A percentile compares a stretch with the other conserved stretches of the same genome.
Evolutionary conservation across 257 asterid genomes (phyloP).

Genomic region (Knoxia roxburghii): DNA sequence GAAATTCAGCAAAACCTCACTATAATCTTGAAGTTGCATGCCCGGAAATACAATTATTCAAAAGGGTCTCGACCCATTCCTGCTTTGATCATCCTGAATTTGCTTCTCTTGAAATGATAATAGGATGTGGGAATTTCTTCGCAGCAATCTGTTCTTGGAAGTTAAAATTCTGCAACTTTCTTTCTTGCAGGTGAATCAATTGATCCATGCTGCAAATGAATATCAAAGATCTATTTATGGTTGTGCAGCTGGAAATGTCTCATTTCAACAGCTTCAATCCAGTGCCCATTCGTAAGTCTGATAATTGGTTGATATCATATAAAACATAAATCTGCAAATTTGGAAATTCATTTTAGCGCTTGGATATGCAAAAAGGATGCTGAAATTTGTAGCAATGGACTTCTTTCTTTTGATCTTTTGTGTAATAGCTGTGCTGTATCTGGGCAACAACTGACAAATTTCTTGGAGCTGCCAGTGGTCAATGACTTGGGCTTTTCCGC

Average conservation of each 20-base stretch:
- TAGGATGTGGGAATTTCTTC: too few species aligned
- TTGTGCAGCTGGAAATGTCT: slow-evolving; percentile 12
- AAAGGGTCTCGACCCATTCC: not conserved
- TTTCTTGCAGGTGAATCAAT: slow-evolving; percentile 36
- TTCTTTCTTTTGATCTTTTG: too few species aligned
- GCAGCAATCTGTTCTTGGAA: not conserved
- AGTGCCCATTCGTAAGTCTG: slow-evolving; percentile 39
- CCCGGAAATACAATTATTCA: too few species aligned
- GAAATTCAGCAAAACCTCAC: slow-evolving; percentile 5
- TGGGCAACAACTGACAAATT: slow-evolving; percentile 27
- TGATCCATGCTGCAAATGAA: slow-evolving; percentile 33
- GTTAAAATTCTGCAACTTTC: too few species aligned
- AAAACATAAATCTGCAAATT: too few species aligned
- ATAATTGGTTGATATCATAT: too few species aligned
- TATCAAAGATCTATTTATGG: slow-evolving; percentile 21
- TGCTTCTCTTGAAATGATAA: too few species aligned
- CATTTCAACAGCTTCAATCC: slow-evolving; percentile 21
- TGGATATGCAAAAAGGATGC: too few species aligned
- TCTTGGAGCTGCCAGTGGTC: slow-evolving; percentile 44
- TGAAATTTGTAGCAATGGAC: too few species aligned
- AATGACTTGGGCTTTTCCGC: slow-evolving; percentile 65
- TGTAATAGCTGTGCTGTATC: too few species aligned
- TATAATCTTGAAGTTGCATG: too few species aligned
- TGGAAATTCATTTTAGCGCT: not conserved
- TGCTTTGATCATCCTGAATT: not conserved